phyloP scores from a whole-genome alignment of 192 early-diverging fungal genomes.

The Podila verticillata region DNA sequence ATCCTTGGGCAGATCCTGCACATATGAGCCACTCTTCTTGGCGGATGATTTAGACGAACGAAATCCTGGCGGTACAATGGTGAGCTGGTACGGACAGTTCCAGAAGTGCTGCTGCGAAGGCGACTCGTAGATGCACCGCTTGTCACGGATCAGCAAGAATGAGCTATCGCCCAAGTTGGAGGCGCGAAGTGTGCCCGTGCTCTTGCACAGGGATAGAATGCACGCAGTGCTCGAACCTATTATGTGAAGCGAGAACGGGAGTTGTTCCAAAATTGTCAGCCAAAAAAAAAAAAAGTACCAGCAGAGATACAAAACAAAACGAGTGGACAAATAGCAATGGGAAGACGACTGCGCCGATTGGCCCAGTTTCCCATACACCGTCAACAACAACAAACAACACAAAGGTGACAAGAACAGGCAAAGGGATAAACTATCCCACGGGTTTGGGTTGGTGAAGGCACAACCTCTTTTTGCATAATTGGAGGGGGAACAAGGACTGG shows the following conservation, averaged over 20 bases:
- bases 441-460: neutral
- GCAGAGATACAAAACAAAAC: neutral
- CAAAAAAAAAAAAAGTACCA: neutral
- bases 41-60: conserved; percentile 16
- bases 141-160: conserved; percentile 63
- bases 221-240: conserved; percentile 68
- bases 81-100: conserved; percentile 72
- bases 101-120: conserved; percentile 71
- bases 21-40: conserved; percentile 26
- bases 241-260: neutral
- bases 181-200: conserved; percentile 60
- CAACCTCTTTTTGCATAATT: too few species aligned
- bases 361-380: too few species aligned
- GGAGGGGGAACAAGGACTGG: too few species aligned
- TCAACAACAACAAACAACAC: neutral
- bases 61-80: conserved; percentile 58
- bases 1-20: conserved; percentile 66
- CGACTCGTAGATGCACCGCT: conserved; percentile 64
- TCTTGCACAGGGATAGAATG: conserved; percentile 63
- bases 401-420: neutral
- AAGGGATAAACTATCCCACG: neutral
- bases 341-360: too few species aligned
- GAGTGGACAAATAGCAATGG: too few species aligned
- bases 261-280: too few species aligned
- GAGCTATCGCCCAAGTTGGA: conserved; percentile 66